phyloP scores from a whole-genome alignment of 768 basidiomycete genomes.

The Lactifluus echinatus region DNA sequence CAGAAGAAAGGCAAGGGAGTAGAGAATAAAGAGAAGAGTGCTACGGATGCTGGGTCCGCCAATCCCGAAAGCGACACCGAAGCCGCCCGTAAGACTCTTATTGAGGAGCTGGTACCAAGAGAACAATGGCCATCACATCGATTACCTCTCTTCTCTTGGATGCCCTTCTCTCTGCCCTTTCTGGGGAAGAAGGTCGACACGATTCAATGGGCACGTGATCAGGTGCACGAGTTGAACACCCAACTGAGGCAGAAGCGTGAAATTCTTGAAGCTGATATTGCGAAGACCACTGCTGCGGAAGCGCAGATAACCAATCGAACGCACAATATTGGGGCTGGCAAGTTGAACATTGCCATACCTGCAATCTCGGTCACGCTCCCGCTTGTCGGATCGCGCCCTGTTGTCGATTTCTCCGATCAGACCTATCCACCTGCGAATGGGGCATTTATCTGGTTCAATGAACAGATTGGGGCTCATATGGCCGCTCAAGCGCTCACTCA shows the following conservation, averaged over 20 bases:
- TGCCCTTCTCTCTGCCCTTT: slow-evolving; percentile 52
- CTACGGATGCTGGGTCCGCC: not conserved
- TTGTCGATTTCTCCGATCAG: slow-evolving; percentile 21
- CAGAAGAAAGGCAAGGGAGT: slow-evolving; percentile 38
- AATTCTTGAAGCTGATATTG: slow-evolving; percentile 27
- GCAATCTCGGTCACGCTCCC: slow-evolving; percentile 12
- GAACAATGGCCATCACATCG: slow-evolving; percentile 74
- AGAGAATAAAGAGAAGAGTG: slow-evolving; percentile 18
- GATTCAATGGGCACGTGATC: slow-evolving; percentile 79
- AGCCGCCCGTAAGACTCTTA: slow-evolving; percentile 23
- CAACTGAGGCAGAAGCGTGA: slow-evolving; percentile 24
- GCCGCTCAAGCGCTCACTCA: slow-evolving; percentile 68
- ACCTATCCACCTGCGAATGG: slow-evolving; percentile 36
- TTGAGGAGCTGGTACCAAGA: slow-evolving; percentile 49
- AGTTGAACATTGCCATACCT: slow-evolving; percentile 19
- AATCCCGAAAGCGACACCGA: slow-evolving; percentile 25
- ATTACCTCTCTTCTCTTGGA: slow-evolving; percentile 41
- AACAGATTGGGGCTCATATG: slow-evolving; percentile 89
- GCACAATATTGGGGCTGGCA: slow-evolving; percentile 21
- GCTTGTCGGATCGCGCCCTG: slow-evolving; percentile 10
- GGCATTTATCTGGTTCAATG: slow-evolving; percentile 86
- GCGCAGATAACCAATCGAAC: slow-evolving; percentile 19
- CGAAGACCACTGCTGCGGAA: slow-evolving; percentile 17
- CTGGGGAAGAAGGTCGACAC: slow-evolving; percentile 86
- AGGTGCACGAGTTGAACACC: slow-evolving; percentile 44